Evolutionary conservation across 2,329 filamentous ascomycete species (phyloP), one percentile per base, ranked within the genome.

Genomic region (Trichoderma atrobrunneum): DNA sequence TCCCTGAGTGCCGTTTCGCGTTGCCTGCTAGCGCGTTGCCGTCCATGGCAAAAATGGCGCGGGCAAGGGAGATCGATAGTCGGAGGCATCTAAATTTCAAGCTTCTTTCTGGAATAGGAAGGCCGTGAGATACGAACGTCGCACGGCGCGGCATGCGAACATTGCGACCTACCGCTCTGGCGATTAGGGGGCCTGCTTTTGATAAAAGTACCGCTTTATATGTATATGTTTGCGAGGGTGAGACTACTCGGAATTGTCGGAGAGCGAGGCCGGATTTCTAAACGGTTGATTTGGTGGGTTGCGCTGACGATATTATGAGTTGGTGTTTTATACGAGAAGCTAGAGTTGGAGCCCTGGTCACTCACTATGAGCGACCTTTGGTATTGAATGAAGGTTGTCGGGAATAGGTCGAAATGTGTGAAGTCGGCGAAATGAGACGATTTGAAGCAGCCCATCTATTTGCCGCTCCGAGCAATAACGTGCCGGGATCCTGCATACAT

Each of bases 31-130:
- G 62, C 62, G 28, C 11, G 28, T 30, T 18, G 30, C 18, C 39
- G 7, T 18, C 48, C 12, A 54, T 24, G 32, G n/a, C 16, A 26
- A 54, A 65, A 65, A 65, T 65, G 28, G 28, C 62, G 36, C 62
- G 43, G 39, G 12, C 48, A 54, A 24, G 18, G 28, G 43, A 21
- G 43, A 34, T 34, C 30, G 48, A 66, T 66, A 60, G 26, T 48
- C 26, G 34, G 21, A 36, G 18, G 24, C 21, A 34, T 43, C 28
- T 34, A 54, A 70, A 67, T 39, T 67, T 54, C 57, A 57, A 71
- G 68, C 59, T 64, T 57, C 60, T 57, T 63, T 63, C 68, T 57
- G n/a, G 14, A 64, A 43, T 57, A 71, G 68, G 68, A 63, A 71
- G 68, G 68, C 60, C 57, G 32, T 36, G 67, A 62, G 60, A n/a